Conservation (phyloP, 164 flowering plant genomes). For the Vitis riparia region DNA sequence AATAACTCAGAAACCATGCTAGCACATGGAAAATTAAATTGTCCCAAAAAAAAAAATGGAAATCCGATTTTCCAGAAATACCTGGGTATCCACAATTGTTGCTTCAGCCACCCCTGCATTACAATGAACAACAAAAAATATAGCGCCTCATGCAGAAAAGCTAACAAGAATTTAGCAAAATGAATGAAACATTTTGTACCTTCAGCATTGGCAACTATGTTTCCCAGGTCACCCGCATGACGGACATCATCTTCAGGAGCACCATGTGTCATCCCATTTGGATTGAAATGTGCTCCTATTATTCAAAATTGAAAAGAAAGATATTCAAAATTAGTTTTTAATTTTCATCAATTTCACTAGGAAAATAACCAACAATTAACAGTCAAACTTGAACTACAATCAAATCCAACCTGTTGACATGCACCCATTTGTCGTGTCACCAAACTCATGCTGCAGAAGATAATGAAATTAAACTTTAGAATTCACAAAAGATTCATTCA, state of each 20-base stretch:
- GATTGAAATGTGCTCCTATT: slow-evolving; percentile 86
- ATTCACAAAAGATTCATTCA: neutral
- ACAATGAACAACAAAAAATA: neutral
- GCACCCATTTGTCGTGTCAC: slow-evolving; percentile 95
- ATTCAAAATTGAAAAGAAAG: neutral
- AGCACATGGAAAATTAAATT: neutral
- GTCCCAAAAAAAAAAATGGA: neutral
- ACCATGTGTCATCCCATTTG: slow-evolving; percentile 81
- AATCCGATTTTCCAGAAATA: slow-evolving; percentile 16
- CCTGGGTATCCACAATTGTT: slow-evolving; percentile 87
- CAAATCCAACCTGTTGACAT: slow-evolving; percentile 75
- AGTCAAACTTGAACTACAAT: neutral
- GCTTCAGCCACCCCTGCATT: slow-evolving; percentile 89
- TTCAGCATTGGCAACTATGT: slow-evolving; percentile 89
- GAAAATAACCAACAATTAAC: too few species aligned
- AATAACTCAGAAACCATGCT: neutral
- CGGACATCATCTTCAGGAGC: slow-evolving; percentile 92
- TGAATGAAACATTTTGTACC: slow-evolving; percentile 39
- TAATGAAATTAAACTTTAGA: neutral
- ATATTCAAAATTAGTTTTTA: neutral
- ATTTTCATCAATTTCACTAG: neutral
- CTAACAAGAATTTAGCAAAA: slow-evolving; percentile 3
- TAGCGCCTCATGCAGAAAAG: neutral
- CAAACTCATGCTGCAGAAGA: slow-evolving; percentile 78
- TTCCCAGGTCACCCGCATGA: slow-evolving; percentile 99